Conservation (phyloP, 257 asterid genomes). For the Fraxinus excelsior region DNA sequence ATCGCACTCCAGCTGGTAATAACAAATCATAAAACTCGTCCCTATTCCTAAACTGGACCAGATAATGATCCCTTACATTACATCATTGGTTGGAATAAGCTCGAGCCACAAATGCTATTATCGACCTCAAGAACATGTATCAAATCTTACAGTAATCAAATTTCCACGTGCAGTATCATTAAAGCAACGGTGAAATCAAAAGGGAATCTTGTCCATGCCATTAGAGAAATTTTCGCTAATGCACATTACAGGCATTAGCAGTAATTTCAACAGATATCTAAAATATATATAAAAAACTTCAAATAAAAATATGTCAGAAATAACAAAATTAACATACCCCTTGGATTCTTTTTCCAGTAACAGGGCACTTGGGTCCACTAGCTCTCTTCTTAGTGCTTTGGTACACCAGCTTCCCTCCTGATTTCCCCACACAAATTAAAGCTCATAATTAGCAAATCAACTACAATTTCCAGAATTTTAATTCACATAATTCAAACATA, state of each 20-base stretch:
- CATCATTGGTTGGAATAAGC: too few species aligned
- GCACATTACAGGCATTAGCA: neutral
- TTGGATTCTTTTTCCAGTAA: constrained; percentile 81
- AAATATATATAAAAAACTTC: neutral
- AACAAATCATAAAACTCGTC: neutral
- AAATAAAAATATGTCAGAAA: neutral
- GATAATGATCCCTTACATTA: too few species aligned
- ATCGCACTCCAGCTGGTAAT: neutral
- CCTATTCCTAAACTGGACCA: neutral
- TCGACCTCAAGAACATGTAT: neutral
- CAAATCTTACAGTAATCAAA: neutral
- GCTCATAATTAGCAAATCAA: neutral
- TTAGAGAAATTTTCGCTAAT: neutral
- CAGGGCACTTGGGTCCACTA: constrained; percentile 86
- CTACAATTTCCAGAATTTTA: neutral
- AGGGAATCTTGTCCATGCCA: neutral
- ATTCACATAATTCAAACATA: neutral
- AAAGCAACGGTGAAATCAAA: neutral
- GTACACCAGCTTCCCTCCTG: constrained; percentile 75
- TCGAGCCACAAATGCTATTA: neutral
- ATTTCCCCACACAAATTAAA: neutral
- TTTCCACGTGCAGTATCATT: neutral
- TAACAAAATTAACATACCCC: constrained; percentile 52
- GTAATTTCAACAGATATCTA: neutral
- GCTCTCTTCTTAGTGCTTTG: constrained; percentile 83